Conservation (phyloP, 2,329 filamentous ascomycete genomes). For the Ophiostoma pallidulum region DNA sequence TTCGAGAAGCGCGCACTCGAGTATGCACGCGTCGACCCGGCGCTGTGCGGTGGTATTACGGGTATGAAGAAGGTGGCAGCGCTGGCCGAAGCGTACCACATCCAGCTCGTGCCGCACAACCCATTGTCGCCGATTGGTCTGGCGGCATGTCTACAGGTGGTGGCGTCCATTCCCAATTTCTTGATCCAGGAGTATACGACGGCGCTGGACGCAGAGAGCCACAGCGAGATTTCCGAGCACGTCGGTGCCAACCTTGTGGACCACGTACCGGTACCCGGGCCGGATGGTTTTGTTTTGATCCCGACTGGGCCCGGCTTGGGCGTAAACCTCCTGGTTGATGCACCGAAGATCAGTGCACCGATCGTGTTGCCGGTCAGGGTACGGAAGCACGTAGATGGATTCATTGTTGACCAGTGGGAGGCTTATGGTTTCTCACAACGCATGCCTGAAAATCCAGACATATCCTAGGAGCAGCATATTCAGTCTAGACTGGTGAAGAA, state of each 20-base stretch:
- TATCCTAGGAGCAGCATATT: too few species aligned
- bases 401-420: neutral
- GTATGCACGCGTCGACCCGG: neutral
- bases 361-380: neutral
- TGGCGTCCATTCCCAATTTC: neutral
- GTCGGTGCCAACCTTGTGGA: neutral
- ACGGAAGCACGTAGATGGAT: neutral
- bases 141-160: neutral
- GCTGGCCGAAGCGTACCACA: neutral
- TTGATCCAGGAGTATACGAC: neutral
- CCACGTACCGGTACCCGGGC: neutral
- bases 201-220: neutral
- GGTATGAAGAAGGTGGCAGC: neutral
- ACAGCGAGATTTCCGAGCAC: neutral
- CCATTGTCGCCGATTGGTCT: neutral
- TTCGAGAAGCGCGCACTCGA: neutral
- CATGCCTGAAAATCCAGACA: too few species aligned
- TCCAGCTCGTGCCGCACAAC: neutral
- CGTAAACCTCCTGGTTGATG: neutral
- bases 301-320: neutral
- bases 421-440: too few species aligned
- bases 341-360: neutral
- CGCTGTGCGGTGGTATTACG: neutral
- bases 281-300: neutral
- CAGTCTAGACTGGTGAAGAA: too few species aligned